Base-by-base conservation (phyloP, 2,329 filamentous ascomycete species). In the Endothia cerciana region DNA sequence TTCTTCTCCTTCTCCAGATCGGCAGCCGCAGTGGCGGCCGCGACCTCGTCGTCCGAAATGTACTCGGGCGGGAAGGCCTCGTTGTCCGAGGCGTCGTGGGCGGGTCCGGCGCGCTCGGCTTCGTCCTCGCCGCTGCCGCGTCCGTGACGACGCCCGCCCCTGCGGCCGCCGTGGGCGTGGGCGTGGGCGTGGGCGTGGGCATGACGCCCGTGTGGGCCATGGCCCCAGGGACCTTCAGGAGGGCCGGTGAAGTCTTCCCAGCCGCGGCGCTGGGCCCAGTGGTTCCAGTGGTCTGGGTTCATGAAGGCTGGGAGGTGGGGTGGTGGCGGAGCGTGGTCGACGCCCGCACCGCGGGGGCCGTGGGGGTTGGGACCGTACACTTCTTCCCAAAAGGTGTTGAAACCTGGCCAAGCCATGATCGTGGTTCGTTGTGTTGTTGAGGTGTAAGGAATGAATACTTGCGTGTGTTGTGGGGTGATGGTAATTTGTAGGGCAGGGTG, bases 371-470 rank as follows among this genome's bases (percentile, higher is more conserved):
- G 59, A 8, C 59, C 43, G 19, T 49, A 45, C 30, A 56, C 59
- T 53, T 43, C 45, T 65, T 65, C 62, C 62, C 41, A 61, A n/a
- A 51, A 61, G 41, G 25, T 47, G 43, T 62, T 65, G 53, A 55
- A 65, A 41, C 60, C 41, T 62, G 65, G 62, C 65, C 65, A 67
- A 65, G 65, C 65, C 65, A 67, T 67, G 17, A 22, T 62, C 49
- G 58, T 17, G 47, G 33, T 59, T 59, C 38, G 41, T 64, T 66
- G 40, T 59, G 62, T 49, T 47, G 45, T 40, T 51, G 11, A 17
- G 28, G 13, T 59, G 57, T 66, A 22, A 17, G 36, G n/a, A 22
- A 57, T 49, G 61, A 30, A 41, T 36, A n/a, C 19, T 30, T 61
- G 15, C 43, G 19, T 13, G 13, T 22, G 28, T 19, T 56, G 40